A percentile compares a stretch with the other conserved stretches of the same genome.
Evolutionary conservation across 2,329 filamentous ascomycete species (phyloP).

Genomic region (Trichoderma guizhouense): DNA sequence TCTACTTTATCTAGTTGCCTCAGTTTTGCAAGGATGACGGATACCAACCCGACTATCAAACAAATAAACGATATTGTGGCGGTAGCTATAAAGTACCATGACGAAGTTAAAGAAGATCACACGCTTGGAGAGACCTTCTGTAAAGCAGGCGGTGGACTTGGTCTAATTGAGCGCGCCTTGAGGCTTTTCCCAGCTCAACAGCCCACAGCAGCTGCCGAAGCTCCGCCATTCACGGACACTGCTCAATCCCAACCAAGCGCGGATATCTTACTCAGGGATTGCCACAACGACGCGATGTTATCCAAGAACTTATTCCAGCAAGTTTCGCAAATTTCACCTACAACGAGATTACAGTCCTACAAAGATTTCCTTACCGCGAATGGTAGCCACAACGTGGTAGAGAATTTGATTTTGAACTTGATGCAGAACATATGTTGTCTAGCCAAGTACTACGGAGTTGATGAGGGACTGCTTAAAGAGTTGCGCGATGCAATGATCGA

Average conservation of each 20-base stretch:
- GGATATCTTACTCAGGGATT: neutral
- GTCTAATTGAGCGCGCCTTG: rapidly evolving
- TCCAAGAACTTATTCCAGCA: neutral
- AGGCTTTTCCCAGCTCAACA: too few relatives aligned
- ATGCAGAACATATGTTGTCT: neutral
- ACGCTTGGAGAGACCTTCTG: neutral
- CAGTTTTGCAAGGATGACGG: too few relatives aligned
- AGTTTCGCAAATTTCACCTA: neutral
- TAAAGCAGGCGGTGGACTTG: neutral
- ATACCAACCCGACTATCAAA: too few relatives aligned
- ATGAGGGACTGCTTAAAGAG: neutral
- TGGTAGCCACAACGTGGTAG: neutral
- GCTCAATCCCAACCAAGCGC: too few relatives aligned
- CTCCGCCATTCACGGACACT: too few relatives aligned
- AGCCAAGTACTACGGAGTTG: neutral
- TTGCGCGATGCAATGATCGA: neutral
- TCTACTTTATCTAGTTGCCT: too few relatives aligned
- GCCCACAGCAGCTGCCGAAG: too few relatives aligned
- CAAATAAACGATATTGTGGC: too few relatives aligned
- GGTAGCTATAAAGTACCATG: neutral
- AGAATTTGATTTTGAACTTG: neutral
- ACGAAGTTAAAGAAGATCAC: neutral
- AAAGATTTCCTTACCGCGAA: neutral
- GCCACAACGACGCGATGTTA: neutral
- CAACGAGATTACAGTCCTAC: neutral